Evolutionary conservation across 768 basidiomycete species (phyloP).

Genomic region (Erythrobasidium yunnanense): DNA sequence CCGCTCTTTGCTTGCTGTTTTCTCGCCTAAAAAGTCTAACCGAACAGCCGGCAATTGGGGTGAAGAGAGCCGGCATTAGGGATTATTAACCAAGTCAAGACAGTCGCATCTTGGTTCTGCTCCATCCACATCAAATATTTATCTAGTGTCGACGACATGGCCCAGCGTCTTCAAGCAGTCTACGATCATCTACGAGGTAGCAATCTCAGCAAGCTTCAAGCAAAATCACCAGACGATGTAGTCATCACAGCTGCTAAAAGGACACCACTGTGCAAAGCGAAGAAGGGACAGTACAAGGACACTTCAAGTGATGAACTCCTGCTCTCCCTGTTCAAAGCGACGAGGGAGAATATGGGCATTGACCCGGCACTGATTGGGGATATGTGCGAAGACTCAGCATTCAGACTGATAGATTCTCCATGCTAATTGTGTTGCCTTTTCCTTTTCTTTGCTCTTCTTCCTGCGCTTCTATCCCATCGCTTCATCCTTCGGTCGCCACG

Average conservation of each 20-base stretch:
- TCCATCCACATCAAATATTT: neutral
- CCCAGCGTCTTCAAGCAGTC: constrained; percentile 23
- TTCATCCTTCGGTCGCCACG: neutral
- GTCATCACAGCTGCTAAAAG: constrained; percentile 25
- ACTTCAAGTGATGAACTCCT: constrained; percentile 22
- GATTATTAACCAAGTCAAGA: no score
- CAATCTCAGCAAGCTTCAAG: constrained; percentile 15
- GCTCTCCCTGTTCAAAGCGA: constrained; percentile 17
- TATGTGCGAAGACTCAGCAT: constrained; percentile 20
- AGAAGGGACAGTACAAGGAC: constrained; percentile 25
- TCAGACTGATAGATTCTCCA: no score
- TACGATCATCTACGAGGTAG: constrained; percentile 17
- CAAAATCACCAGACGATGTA: constrained; percentile 23
- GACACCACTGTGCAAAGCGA: constrained; percentile 22
- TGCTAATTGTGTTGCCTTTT: no score
- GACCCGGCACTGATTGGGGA: constrained; percentile 18
- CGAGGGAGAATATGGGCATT: constrained; percentile 11
- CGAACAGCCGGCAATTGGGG: no score
- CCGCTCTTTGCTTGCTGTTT: no score
- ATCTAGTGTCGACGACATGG: no score
- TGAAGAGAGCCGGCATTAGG: no score
- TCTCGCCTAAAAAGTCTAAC: no score
- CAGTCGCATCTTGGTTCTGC: no score
- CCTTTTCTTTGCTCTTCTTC: no score
- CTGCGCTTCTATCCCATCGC: neutral